A percentile compares a stretch with the other conserved stretches of the same genome.
phyloP scores from a whole-genome alignment of 176 grass and related monocot species.

The Alloteropsis semialata region DNA sequence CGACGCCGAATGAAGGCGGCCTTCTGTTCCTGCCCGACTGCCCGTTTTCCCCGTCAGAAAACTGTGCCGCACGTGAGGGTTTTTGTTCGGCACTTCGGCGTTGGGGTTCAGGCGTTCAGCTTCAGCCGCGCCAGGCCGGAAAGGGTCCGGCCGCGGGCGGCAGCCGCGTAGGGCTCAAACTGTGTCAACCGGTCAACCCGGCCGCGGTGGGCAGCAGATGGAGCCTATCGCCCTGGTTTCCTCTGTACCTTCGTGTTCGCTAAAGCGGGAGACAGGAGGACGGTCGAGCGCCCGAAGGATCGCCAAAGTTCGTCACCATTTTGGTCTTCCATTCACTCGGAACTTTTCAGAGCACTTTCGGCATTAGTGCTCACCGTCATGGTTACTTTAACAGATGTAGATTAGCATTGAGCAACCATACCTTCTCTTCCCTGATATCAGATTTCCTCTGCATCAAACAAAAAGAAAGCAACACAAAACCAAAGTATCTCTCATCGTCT shows the following conservation, averaged over 20 bases:
- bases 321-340: neutral
- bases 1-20: neutral
- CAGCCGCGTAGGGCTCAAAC: neutral
- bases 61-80: neutral
- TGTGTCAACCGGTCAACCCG: neutral
- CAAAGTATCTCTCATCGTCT: too few relatives aligned
- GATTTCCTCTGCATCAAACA: too few relatives aligned
- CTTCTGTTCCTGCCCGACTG: neutral
- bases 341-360: neutral
- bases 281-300: neutral
- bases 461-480: too few relatives aligned
- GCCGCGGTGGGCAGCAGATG: neutral
- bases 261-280: conserved; percentile 25
- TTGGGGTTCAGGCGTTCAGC: too few relatives aligned
- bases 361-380: neutral
- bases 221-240: neutral
- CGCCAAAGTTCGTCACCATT: neutral
- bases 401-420: neutral
- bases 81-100: neutral
- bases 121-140: neutral
- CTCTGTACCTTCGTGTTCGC: neutral
- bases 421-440: too few relatives aligned
- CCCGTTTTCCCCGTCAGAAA: neutral
- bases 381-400: neutral
- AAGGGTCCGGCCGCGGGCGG: neutral